Conservation (phyloP, 306 rosid species). For the Vicia villosa region DNA sequence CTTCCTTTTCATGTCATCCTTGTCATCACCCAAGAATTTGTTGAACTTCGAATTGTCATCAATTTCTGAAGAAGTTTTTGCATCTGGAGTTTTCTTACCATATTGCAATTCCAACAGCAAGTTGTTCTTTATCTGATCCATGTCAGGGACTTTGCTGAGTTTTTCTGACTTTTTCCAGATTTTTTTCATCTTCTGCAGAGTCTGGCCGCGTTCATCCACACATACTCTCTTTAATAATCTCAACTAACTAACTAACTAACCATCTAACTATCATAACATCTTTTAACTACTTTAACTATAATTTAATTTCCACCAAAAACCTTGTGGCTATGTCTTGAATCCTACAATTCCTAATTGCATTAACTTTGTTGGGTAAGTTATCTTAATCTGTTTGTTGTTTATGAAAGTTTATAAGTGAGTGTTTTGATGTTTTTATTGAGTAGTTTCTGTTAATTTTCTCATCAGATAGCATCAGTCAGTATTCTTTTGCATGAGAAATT, state of each 20-base stretch:
- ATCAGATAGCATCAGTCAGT: neutral
- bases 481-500: conserved; percentile 22
- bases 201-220: neutral
- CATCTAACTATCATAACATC: neutral
- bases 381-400: conserved; percentile 20
- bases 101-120: too few species aligned
- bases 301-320: neutral
- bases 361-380: neutral
- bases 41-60: too few species aligned
- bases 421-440: conserved; percentile 25
- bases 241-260: neutral
- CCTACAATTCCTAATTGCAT: conserved; percentile 20
- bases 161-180: too few species aligned
- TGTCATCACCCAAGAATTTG: too few species aligned
- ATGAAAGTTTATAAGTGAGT: conserved; percentile 18
- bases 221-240: neutral
- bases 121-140: too few species aligned
- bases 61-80: too few species aligned
- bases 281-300: neutral
- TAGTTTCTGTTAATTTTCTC: neutral
- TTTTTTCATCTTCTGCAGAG: too few species aligned
- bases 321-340: conserved; percentile 11
- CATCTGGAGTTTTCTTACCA: too few species aligned
- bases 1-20: too few species aligned
- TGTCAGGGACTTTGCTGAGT: too few species aligned